Conservation (phyloP, 2,329 filamentous ascomycete species). For the Zasmidium angulare region DNA sequence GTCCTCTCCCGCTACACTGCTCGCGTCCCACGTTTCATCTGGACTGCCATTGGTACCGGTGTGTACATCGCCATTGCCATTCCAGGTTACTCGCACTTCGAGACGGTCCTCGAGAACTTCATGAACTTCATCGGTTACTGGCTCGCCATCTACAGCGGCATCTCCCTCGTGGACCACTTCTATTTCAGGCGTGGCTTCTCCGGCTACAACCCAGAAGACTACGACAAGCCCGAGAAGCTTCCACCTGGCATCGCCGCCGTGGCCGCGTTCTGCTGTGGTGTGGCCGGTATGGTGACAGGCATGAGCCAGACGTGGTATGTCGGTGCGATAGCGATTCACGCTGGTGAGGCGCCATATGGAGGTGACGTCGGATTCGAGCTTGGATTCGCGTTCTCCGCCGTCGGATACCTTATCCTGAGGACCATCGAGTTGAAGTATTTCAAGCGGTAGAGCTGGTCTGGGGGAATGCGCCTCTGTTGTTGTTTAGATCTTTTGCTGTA, state of each 20-base stretch:
- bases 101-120: slow-evolving; percentile 66
- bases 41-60: slow-evolving; percentile 62
- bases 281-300: slow-evolving; percentile 65
- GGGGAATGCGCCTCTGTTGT: not conserved
- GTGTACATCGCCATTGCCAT: slow-evolving; percentile 69
- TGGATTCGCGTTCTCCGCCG: slow-evolving; percentile 60
- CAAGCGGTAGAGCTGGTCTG: slow-evolving; percentile 20
- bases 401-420: slow-evolving; percentile 54
- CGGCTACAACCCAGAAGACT: slow-evolving; percentile 61
- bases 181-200: slow-evolving; percentile 63
- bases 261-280: slow-evolving; percentile 62
- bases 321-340: slow-evolving; percentile 64
- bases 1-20: slow-evolving; percentile 60
- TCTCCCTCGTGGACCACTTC: slow-evolving; percentile 66
- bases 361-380: slow-evolving; percentile 66
- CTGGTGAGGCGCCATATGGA: slow-evolving; percentile 52
- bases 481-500: not conserved
- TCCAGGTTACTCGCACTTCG: slow-evolving; percentile 66
- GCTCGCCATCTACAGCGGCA: slow-evolving; percentile 70
- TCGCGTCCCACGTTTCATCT: slow-evolving; percentile 65
- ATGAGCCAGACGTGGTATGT: slow-evolving; percentile 71
- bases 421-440: slow-evolving; percentile 48
- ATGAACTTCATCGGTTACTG: slow-evolving; percentile 65
- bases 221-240: slow-evolving; percentile 57
- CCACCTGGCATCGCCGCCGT: slow-evolving; percentile 65